Evolutionary conservation across 2,329 filamentous ascomycete species (phyloP), one percentile per base, ranked within the genome.

Genomic region (Pseudomassariella vexata): DNA sequence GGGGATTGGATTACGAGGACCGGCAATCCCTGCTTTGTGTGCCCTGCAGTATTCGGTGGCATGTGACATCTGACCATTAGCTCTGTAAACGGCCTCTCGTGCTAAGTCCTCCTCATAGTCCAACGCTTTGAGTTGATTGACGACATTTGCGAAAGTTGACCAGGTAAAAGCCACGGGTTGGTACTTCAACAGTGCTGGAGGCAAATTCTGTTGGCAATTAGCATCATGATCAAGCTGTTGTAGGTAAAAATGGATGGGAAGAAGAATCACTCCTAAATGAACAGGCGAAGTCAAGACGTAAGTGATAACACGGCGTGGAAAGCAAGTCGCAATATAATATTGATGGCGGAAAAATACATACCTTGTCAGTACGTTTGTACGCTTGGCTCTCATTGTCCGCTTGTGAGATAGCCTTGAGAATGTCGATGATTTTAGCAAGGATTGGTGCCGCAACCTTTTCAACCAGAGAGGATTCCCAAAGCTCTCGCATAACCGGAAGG

Each of bases 381-480:
- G 76, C 83, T 37, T 69, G 70, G 7, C 66, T 59, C 54, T 98
- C 92, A 35, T 76, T 70, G 34, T 95, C 87, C n/a, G 76, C 83
- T 36, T 79, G 73, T 9, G 88, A 73, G 11, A 94, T 80, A 5
- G 76, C 76, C 46, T 85, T 85, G 36, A 98, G 66, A 28, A 95
- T 90, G 19, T 88, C 84, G 38, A 96, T 77, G 10, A 95, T 66
- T 33, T 79, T 82, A 45, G 85, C 84, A 12, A 92, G 76, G 24
- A 89, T 83, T 15, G 79, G 72, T 16, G 79, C 81, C 3, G 84
- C 79, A 1, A 87, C 76, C 47, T 86, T 89, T 46, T 95, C 87
- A 12, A 92, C 76, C 28, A 94, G 76, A 17, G 78, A 68, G 1
- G 88, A 94, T 44, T 86, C 79, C 94, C 92, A 98, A 18, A 96